Conservation (phyloP, 345 rosid species). For the Aquilaria malaccensis region DNA sequence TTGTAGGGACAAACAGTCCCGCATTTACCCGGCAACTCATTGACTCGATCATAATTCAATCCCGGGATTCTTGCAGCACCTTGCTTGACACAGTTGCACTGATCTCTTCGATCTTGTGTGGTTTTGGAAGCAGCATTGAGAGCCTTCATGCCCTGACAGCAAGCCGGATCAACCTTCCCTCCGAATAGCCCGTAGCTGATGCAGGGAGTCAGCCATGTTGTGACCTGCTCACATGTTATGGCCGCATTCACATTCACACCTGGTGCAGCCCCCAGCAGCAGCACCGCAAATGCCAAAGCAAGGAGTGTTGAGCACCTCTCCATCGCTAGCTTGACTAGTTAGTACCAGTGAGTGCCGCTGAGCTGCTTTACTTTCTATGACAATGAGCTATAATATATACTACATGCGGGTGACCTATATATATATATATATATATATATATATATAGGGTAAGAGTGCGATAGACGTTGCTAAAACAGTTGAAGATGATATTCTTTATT, state of each 20-base stretch:
- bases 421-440: no score
- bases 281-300: not conserved
- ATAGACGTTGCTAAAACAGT: no score
- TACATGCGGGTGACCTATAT: no score
- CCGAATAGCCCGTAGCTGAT: constrained; percentile 21
- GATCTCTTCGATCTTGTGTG: constrained; percentile 15
- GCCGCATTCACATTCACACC: constrained; percentile 8
- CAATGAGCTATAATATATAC: no score
- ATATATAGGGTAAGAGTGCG: no score
- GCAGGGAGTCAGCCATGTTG: constrained; percentile 24
- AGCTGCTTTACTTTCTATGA: no score
- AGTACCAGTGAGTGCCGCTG: no score
- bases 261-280: constrained; percentile 1
- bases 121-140: constrained; percentile 17
- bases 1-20: constrained; percentile 8
- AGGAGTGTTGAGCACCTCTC: not conserved
- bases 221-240: constrained; percentile 25
- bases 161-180: constrained; percentile 16
- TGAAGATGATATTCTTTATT: no score
- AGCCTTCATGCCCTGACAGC: constrained; percentile 24
- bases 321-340: not conserved
- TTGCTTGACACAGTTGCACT: constrained; percentile 25
- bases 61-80: constrained; percentile 28
- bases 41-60: constrained; percentile 13
- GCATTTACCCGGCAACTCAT: constrained; percentile 13